Percentiles rank a stretch among this genome's conserved stretches.
phyloP scores from a whole-genome alignment of 805 yeast species.

The Metschnikowia vanudenii region DNA sequence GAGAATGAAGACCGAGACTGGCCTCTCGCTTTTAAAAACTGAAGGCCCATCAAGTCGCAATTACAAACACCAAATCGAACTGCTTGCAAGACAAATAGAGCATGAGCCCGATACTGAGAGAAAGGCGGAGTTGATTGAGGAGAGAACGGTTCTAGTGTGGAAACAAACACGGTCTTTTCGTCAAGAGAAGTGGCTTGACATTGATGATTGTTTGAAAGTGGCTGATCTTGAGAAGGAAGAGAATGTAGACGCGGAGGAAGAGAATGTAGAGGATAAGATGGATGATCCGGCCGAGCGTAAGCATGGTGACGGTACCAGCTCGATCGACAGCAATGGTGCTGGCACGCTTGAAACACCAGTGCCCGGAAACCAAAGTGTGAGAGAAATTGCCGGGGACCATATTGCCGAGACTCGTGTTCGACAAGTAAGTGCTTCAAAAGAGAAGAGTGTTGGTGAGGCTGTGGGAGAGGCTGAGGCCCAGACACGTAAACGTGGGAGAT shows the following conservation, averaged over 20 bases:
- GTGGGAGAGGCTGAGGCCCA: conserved; percentile 8
- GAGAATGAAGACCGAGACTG: conserved; percentile 36
- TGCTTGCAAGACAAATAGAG: conserved; percentile 15
- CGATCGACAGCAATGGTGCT: background rate
- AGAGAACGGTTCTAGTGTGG: conserved; percentile 34
- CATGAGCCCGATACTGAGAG: conserved; percentile 6
- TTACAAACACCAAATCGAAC: conserved; percentile 5
- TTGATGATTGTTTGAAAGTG: conserved; percentile 4
- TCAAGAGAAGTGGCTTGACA: conserved; percentile 9
- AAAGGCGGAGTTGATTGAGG: conserved; percentile 22
- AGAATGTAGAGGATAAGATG: background rate
- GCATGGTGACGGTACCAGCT: no score
- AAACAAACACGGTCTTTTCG: conserved; percentile 24
- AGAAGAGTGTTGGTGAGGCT: conserved; percentile 5
- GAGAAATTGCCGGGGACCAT: conserved; percentile 7
- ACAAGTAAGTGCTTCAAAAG: background rate
- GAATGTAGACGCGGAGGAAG: conserved; percentile 3
- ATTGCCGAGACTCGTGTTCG: conserved; percentile 6
- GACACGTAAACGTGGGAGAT: conserved; percentile 8
- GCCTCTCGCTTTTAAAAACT: conserved; percentile 25
- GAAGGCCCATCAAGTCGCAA: background rate
- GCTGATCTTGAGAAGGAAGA: conserved; percentile 11
- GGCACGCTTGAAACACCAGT: conserved; percentile 4
- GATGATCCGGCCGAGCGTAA: background rate
- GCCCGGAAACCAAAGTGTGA: conserved; percentile 1